Percentiles rank a stretch among this genome's conserved stretches.
These are phyloP conservation scores for Trematosphaeria pertusa DNA, from an alignment of 2,329 filamentous ascomycete genomes.

Conservation along the genomic window DNA sequence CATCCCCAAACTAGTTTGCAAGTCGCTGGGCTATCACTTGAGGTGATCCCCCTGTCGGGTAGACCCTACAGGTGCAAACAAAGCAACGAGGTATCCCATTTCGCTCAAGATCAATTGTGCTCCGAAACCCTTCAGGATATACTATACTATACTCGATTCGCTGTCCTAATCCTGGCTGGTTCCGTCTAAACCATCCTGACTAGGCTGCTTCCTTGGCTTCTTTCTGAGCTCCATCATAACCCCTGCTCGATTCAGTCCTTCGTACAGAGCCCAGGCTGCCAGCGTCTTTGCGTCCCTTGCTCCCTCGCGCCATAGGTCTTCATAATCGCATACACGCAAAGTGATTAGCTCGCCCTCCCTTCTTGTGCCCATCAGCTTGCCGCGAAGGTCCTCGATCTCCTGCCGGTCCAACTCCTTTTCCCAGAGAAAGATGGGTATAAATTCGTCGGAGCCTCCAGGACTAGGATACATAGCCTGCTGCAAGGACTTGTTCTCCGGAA, in stretches of 20 bases:
- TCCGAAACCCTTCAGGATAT: too few species aligned
- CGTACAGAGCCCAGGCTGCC: conserved; percentile 63
- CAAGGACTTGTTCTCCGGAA: conserved; percentile 37
- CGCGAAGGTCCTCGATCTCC: conserved; percentile 50
- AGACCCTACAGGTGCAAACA: too few species aligned
- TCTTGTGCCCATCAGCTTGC: conserved; percentile 57
- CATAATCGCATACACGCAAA: conserved; percentile 56
- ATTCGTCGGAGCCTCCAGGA: conserved; percentile 62
- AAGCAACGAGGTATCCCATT: too few species aligned
- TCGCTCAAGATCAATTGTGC: too few species aligned
- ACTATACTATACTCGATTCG: too few species aligned
- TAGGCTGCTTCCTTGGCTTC: neutral
- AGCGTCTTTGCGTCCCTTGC: conserved; percentile 62
- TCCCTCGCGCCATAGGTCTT: conserved; percentile 59
- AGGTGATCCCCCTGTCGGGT: too few species aligned
- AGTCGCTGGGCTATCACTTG: too few species aligned
- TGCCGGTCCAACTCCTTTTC: conserved; percentile 54
- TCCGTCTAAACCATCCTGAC: neutral
- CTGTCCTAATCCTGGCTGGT: neutral
- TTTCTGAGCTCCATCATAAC: conserved; percentile 34
- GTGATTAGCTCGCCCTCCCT: conserved; percentile 63
- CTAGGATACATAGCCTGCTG: conserved; percentile 60
- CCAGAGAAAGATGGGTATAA: conserved; percentile 61
- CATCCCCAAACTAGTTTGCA: too few species aligned
- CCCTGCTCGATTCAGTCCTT: conserved; percentile 60